These are phyloP conservation scores for Inga oerstediana DNA, from an alignment of 306 rosid species.

Conservation along the genomic window DNA sequence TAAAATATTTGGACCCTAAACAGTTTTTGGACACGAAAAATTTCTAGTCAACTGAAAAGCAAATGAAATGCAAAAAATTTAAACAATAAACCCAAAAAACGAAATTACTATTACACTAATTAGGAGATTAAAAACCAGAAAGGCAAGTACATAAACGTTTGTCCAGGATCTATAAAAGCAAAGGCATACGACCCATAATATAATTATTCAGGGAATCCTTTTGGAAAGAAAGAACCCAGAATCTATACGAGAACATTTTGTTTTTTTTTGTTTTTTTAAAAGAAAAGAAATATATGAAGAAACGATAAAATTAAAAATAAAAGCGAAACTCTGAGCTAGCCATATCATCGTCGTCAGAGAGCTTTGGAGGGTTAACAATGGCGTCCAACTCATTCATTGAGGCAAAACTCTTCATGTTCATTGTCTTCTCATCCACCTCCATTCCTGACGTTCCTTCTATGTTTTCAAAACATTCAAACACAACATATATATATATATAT, in stretches of 20 bases:
- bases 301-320: background rate
- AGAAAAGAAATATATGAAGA: background rate
- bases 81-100: background rate
- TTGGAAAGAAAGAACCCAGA: background rate
- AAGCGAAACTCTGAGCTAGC: background rate
- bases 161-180: background rate
- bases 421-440: background rate
- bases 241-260: background rate
- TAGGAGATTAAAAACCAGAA: background rate
- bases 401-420: background rate
- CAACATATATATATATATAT: no score
- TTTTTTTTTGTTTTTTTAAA: background rate
- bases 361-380: slow-evolving; percentile 5
- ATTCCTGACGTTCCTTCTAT: background rate
- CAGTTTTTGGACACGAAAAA: background rate
- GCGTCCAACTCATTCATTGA: background rate
- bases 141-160: background rate
- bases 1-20: background rate
- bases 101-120: background rate
- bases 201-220: background rate
- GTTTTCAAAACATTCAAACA: background rate
- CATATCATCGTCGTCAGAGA: background rate
- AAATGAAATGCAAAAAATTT: background rate
- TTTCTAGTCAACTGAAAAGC: background rate
- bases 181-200: background rate